A percentile compares a stretch with the other conserved stretches of the same genome.
phyloP scores from a whole-genome alignment of 129 eudicot species.

The Calendula officinalis region DNA sequence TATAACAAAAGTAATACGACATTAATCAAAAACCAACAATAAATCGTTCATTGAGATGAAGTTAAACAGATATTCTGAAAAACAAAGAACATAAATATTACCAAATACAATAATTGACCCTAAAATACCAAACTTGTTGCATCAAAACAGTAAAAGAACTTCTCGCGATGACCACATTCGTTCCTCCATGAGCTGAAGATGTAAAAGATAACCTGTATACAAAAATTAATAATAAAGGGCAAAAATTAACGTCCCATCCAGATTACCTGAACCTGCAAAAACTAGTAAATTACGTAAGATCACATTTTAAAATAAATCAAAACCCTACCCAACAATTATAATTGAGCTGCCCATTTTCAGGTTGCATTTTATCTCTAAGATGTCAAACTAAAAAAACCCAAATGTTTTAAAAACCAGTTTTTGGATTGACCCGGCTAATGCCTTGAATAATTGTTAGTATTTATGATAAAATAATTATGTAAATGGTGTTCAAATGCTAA shows the following conservation, averaged over 20 bases:
- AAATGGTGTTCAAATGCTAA: no score
- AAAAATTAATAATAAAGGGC: slow-evolving; percentile 65
- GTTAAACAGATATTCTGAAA: neutral
- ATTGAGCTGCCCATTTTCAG: neutral
- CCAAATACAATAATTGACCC: neutral
- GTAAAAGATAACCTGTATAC: slow-evolving; percentile 63
- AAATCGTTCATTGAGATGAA: neutral
- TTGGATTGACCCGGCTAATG: neutral
- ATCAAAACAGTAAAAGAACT: slow-evolving; percentile 15
- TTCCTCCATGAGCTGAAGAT: slow-evolving; percentile 27
- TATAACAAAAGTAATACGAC: no score
- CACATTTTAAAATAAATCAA: slow-evolving; percentile 22
- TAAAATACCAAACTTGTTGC: slow-evolving; percentile 9
- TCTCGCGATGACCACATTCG: slow-evolving; percentile 15
- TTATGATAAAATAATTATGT: no score
- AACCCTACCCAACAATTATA: neutral
- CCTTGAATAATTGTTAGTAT: no score
- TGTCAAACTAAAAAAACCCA: neutral
- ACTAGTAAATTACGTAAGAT: slow-evolving; percentile 58
- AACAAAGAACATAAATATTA: slow-evolving; percentile 10
- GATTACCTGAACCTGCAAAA: slow-evolving; percentile 86
- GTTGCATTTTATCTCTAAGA: neutral
- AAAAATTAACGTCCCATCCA: slow-evolving; percentile 40
- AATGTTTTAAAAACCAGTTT: neutral
- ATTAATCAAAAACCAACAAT: neutral